These are phyloP conservation scores for Macrolepiota fuliginosa DNA, from an alignment of 768 basidiomycete species.

Conservation along the genomic window DNA sequence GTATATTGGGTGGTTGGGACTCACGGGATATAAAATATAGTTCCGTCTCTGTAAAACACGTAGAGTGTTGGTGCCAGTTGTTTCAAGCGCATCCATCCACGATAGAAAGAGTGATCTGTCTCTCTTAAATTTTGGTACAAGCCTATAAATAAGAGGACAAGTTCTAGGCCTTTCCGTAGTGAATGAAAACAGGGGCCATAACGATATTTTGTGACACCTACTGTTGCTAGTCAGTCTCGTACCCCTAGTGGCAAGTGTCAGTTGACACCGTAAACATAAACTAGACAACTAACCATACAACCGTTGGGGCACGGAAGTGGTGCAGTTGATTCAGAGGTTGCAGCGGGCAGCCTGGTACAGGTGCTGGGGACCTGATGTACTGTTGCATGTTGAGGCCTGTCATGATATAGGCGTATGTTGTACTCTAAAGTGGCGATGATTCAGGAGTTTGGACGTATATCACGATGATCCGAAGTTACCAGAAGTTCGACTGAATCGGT, in stretches of 20 bases:
- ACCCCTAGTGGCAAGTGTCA: background rate
- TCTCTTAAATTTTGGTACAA: background rate
- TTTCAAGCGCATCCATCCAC: background rate
- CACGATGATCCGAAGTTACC: background rate
- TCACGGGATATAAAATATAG: slow-evolving; percentile 7
- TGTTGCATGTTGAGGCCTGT: background rate
- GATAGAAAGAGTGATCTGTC: background rate
- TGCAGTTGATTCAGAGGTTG: background rate
- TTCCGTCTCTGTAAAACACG: slow-evolving; percentile 11
- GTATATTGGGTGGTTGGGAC: background rate
- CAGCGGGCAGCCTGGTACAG: slow-evolving; percentile 3
- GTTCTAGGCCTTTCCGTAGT: background rate
- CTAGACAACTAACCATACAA: background rate
- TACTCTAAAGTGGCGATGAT: background rate
- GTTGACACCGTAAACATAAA: background rate
- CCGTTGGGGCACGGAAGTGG: background rate
- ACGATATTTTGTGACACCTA: background rate
- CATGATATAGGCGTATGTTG: slow-evolving; percentile 8
- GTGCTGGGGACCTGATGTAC: background rate
- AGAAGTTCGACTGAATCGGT: background rate
- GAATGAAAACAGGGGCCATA: background rate
- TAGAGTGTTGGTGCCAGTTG: slow-evolving; percentile 1
- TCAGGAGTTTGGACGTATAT: background rate
- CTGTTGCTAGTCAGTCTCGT: slow-evolving; percentile 6
- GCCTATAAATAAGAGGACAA: background rate